Conservation (phyloP, 257 asterid species). For the Solanum chaucha region DNA sequence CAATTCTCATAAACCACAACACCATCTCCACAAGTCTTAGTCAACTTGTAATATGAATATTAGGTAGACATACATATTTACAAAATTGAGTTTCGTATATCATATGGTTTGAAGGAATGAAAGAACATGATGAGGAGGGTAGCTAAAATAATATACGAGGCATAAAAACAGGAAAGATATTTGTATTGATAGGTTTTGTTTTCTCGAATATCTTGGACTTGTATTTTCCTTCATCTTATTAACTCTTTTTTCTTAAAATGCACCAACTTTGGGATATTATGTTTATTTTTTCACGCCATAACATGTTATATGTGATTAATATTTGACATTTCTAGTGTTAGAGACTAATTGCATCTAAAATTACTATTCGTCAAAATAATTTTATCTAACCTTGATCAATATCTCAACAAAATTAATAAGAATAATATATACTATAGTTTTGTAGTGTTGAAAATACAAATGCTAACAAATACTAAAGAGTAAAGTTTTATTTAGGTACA, state of each 20-base stretch:
- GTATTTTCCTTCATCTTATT: background rate
- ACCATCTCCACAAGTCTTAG: background rate
- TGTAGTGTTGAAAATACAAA: too few species aligned
- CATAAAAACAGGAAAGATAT: background rate
- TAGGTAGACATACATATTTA: background rate
- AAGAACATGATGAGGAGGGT: background rate
- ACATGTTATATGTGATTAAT: too few species aligned
- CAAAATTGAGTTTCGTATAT: background rate
- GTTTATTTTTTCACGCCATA: background rate
- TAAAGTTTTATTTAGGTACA: background rate
- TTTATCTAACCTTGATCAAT: background rate
- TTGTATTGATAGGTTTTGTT: background rate
- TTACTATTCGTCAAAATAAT: background rate
- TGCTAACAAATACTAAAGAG: too few species aligned
- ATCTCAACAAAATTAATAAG: background rate
- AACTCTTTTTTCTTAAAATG: background rate
- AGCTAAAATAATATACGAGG: background rate
- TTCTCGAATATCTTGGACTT: background rate
- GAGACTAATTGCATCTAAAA: background rate
- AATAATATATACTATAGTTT: too few species aligned
- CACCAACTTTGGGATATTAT: background rate
- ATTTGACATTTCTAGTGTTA: background rate
- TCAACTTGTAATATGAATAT: background rate
- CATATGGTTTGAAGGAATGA: background rate
- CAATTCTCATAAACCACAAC: too few species aligned